Percentiles rank a stretch among this genome's conserved stretches.
Evolutionary conservation across 352 stramenopile species (phyloP).

Genomic region (Discostella stelligera): DNA sequence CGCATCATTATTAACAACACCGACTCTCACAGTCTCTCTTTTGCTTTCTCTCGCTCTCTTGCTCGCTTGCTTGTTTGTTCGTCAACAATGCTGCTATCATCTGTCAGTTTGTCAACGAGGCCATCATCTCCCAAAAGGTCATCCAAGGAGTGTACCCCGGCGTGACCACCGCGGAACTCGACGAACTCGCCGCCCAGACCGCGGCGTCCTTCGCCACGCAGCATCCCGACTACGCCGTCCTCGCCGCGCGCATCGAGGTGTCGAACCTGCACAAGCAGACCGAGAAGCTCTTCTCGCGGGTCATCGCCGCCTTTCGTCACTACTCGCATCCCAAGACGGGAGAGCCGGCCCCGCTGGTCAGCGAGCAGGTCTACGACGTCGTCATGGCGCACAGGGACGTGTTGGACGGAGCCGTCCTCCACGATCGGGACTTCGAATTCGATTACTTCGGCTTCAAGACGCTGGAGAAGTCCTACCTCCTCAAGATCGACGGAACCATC

Average conservation of each 20-base stretch:
- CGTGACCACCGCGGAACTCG: slow-evolving; percentile 97
- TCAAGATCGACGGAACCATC: slow-evolving; percentile 93
- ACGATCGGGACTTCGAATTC: slow-evolving; percentile 98
- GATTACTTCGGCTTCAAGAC: slow-evolving; percentile 99
- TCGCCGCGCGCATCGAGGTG: slow-evolving; percentile 97
- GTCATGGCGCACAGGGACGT: slow-evolving; percentile 91
- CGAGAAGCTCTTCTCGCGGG: slow-evolving; percentile 87
- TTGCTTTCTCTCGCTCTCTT: not conserved
- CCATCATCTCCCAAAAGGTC: slow-evolving; percentile 98
- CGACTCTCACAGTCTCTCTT: not conserved
- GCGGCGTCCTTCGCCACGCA: slow-evolving; percentile 95
- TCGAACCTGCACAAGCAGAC: slow-evolving; percentile 99
- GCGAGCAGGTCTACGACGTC: slow-evolving; percentile 93
- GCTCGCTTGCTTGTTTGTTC: not conserved
- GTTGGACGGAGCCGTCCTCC: slow-evolving; percentile 95
- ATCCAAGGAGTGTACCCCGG: slow-evolving; percentile 98
- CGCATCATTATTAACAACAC: too few species aligned
- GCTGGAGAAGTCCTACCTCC: slow-evolving; percentile 95
- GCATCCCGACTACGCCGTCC: slow-evolving; percentile 97
- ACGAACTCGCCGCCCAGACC: slow-evolving; percentile 97
- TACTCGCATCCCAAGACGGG: slow-evolving; percentile 96
- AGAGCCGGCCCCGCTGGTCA: slow-evolving; percentile 89
- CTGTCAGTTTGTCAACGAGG: slow-evolving; percentile 90
- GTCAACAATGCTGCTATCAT: not conserved
- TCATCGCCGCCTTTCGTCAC: slow-evolving; percentile 90